phyloP scores from a whole-genome alignment of 768 basidiomycete genomes.

The Clavulina sp. region DNA sequence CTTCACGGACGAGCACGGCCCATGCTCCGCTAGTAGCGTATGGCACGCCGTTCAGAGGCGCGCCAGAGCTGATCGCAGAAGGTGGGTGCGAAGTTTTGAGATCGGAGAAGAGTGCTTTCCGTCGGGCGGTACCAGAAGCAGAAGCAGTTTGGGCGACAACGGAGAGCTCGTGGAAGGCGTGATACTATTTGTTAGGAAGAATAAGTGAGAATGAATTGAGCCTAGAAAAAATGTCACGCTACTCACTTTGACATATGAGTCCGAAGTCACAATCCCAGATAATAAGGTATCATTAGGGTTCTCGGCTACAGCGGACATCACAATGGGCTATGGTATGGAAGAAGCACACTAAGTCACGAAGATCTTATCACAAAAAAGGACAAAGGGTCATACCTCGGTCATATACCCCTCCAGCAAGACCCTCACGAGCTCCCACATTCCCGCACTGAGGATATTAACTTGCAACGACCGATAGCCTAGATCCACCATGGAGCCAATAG shows the following conservation, averaged over 20 bases:
- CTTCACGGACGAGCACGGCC: slow-evolving; percentile 39
- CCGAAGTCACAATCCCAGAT: slow-evolving; percentile 36
- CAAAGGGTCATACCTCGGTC: slow-evolving; percentile 29
- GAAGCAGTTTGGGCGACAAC: slow-evolving; percentile 31
- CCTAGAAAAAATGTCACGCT: neutral
- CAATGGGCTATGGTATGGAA: slow-evolving; percentile 30
- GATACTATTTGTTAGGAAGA: slow-evolving; percentile 21
- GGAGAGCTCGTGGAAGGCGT: slow-evolving; percentile 45
- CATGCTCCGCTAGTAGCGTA: slow-evolving; percentile 35
- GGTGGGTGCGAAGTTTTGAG: slow-evolving; percentile 37
- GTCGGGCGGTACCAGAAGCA: slow-evolving; percentile 25
- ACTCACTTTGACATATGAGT: neutral
- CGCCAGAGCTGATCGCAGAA: too few species aligned
- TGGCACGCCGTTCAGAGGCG: too few species aligned
- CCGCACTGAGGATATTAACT: slow-evolving; percentile 33
- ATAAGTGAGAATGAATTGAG: neutral
- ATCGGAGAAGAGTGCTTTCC: slow-evolving; percentile 46
- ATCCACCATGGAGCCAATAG: slow-evolving; percentile 8
- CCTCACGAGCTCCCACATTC: slow-evolving; percentile 48
- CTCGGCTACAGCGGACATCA: slow-evolving; percentile 27
- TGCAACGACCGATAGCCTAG: slow-evolving; percentile 33
- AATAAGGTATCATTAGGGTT: slow-evolving; percentile 41
- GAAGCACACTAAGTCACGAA: neutral
- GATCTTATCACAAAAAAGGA: neutral
- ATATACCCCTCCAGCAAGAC: slow-evolving; percentile 41